Evolutionary conservation across 371 early-diverging fungal species (phyloP).

Genomic region (Mucor plumbeus): DNA sequence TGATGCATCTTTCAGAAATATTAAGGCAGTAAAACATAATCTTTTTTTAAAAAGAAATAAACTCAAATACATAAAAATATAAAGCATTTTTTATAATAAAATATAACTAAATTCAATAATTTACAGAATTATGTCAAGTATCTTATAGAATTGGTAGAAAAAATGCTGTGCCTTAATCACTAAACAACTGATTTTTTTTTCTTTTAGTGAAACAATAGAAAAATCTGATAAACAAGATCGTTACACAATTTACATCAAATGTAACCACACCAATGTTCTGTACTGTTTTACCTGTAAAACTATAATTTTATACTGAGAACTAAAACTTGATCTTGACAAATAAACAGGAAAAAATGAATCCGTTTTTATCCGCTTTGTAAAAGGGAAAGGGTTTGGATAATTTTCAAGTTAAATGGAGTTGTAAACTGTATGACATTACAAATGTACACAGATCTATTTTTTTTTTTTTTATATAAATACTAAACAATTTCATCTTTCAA

Average conservation of each 20-base stretch:
- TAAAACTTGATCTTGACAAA: conserved; percentile 16
- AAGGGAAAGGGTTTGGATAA: neutral
- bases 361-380: conserved; percentile 13
- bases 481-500: neutral
- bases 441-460: neutral
- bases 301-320: conserved; percentile 12
- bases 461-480: neutral
- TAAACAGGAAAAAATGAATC: neutral
- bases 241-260: neutral
- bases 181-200: too few relatives aligned
- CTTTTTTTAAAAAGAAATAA: too few relatives aligned
- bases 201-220: conserved; percentile 13
- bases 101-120: neutral
- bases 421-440: conserved; percentile 5
- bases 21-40: neutral
- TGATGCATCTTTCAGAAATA: neutral
- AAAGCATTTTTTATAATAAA: neutral
- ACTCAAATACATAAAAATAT: too few relatives aligned
- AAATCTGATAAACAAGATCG: conserved; percentile 14
- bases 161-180: neutral
- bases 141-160: neutral
- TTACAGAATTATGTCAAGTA: neutral
- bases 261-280: conserved; percentile 1
- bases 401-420: conserved; percentile 5
- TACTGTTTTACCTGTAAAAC: neutral